Base-by-base conservation (phyloP, 257 asterid genomes). In the Vinca minor region DNA sequence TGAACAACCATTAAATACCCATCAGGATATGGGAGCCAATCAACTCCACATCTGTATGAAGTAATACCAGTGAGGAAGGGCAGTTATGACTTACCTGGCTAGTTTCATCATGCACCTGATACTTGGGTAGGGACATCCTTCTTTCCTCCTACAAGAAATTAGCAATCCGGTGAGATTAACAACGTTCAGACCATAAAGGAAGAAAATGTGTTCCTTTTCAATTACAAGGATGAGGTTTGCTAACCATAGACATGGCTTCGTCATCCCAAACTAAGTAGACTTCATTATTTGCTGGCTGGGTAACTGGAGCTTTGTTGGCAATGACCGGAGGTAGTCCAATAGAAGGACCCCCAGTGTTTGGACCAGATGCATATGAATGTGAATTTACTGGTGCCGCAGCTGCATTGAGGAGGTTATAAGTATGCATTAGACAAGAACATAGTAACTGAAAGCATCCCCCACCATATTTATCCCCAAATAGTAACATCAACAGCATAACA, bases 41-140 rank as follows among this genome's bases (percentile, higher is more conserved):
- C 79, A 82, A 79, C 78, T 67, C 73, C 77, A 71, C 66, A 68
- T 74, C 82, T 73, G 73, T 36, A 71, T 47, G 56, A 60, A 72
- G 76, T 59, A 73, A 68, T 64, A 57, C 41, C 57, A 70, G 73
- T 63, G 23, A 74, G 82, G 83, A n/a, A n/a, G n/a, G n/a, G n/a
- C 66, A 69, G 69, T 74, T 62, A 74, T 48, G 80, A 93, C 98
- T 93, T 93, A 93, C 98, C 98, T 93, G 97, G 96, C 89, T 93
- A 81, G 85, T 93, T 84, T 89, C 98, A 77, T 93, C 98, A 75
- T 93, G 98, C 83, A 93, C 96, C 97, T 89, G 98, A 87, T 93
- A 93, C 94, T 87, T 92, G 77, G 69, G 77, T 54, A 89, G 75
- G 73, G 98, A 93, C 86, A 88, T 77, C 79, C 98, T 87, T 85